Evolutionary conservation across 176 grass and related monocot genomes (phyloP).

Genomic region (Lolium perenne): DNA sequence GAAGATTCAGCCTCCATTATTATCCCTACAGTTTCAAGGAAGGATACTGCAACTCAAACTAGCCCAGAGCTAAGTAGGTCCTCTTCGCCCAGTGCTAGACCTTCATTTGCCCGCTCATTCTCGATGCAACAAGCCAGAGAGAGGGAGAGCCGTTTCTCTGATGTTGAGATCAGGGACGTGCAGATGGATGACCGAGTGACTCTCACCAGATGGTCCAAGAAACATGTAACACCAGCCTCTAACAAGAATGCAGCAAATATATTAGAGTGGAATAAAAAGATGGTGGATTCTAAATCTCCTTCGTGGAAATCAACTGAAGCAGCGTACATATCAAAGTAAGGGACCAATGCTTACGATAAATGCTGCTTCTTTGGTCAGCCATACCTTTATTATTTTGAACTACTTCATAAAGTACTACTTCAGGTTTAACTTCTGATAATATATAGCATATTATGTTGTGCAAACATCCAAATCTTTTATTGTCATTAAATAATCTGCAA

Average conservation of each 20-base stretch:
- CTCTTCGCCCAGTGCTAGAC: constrained; percentile 62
- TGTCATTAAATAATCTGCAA: not conserved
- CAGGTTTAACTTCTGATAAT: constrained; percentile 21
- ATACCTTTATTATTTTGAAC: not conserved
- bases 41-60: constrained; percentile 89
- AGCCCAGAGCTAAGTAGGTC: constrained; percentile 72
- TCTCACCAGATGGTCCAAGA: constrained; percentile 92
- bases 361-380: constrained; percentile 19
- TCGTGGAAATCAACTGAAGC: constrained; percentile 66
- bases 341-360: not conserved
- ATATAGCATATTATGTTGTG: not conserved
- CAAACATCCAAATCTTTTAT: not conserved
- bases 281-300: constrained; percentile 58
- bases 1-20: constrained; percentile 39
- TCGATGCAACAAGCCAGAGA: constrained; percentile 54
- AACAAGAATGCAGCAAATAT: constrained; percentile 67
- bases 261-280: constrained; percentile 82
- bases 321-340: constrained; percentile 79
- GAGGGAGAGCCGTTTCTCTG: constrained; percentile 62
- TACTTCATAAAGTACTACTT: not conserved
- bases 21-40: constrained; percentile 47
- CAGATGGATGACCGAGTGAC: constrained; percentile 81
- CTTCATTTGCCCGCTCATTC: constrained; percentile 43
- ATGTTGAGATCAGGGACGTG: constrained; percentile 88
- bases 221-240: constrained; percentile 58